phyloP scores from a whole-genome alignment of 2,329 filamentous ascomycete species.

The Ceratocystis papillata region DNA sequence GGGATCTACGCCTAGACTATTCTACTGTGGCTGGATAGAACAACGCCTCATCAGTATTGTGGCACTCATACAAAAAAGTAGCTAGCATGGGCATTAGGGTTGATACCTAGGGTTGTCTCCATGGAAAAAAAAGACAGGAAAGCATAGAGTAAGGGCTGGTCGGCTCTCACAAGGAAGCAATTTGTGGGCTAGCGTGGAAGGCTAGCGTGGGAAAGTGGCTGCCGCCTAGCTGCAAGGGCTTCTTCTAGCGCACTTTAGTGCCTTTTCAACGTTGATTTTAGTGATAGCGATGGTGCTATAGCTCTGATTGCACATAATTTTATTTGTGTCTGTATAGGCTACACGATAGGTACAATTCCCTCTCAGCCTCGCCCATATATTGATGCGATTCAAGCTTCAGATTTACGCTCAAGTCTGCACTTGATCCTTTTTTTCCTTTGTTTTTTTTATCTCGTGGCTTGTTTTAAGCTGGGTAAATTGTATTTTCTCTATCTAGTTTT shows the following conservation, averaged over 20 bases:
- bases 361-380: neutral
- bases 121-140: neutral
- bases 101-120: too few species aligned
- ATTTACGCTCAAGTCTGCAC: neutral
- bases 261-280: neutral
- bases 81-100: too few species aligned
- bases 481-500: neutral
- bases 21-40: too few species aligned
- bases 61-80: too few species aligned
- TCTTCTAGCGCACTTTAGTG: slow-evolving; percentile 5
- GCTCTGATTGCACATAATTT: neutral
- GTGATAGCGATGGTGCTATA: neutral
- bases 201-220: neutral
- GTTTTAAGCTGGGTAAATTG: neutral
- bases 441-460: neutral
- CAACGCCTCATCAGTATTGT: too few species aligned
- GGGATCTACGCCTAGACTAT: neutral
- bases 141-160: neutral
- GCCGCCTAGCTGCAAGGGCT: neutral
- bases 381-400: neutral
- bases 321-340: neutral
- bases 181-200: neutral
- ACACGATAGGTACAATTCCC: neutral
- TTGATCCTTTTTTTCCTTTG: neutral
- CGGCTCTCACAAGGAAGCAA: neutral